Percentiles rank a stretch among this genome's conserved stretches.
Evolutionary conservation across 2,329 filamentous ascomycete genomes (phyloP).

Genomic region (Diaporthe ampelina): DNA sequence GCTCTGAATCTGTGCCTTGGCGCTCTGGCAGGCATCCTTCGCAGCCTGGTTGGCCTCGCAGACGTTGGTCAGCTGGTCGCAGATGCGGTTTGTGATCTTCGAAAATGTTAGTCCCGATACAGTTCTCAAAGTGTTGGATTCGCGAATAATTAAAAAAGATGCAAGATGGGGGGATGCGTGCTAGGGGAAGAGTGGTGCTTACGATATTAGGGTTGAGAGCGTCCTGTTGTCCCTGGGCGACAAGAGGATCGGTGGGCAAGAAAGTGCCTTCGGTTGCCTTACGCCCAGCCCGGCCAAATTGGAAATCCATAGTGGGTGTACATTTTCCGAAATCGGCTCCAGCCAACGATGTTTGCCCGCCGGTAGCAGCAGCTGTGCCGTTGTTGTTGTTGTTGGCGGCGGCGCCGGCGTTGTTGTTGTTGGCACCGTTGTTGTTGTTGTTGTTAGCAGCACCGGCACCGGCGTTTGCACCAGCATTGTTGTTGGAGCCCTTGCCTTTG

Average conservation of each 20-base stretch:
- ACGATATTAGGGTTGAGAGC: conserved; percentile 30
- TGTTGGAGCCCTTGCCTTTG: conserved; percentile 24
- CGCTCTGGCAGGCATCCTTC: conserved; percentile 64
- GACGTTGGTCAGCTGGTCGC: conserved; percentile 77
- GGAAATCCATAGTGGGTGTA: conserved; percentile 68
- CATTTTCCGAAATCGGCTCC: conserved; percentile 64
- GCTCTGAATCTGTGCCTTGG: conserved; percentile 58
- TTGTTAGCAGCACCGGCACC: neutral
- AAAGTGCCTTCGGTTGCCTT: conserved; percentile 68
- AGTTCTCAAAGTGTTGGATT: too few species aligned
- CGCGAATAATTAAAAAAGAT: too few species aligned
- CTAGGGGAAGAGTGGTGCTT: too few species aligned
- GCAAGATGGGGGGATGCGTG: too few species aligned
- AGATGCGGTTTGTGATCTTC: conserved; percentile 75
- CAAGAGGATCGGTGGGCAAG: conserved; percentile 67
- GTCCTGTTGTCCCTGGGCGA: conserved; percentile 61
- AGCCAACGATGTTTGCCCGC: conserved; percentile 39
- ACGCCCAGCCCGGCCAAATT: conserved; percentile 65
- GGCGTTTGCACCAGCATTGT: neutral
- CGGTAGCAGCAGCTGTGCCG: conserved; percentile 45
- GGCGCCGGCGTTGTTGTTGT: conserved; percentile 39
- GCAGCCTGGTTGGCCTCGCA: conserved; percentile 74
- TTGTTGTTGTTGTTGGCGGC: conserved; percentile 44
- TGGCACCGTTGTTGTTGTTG: neutral
- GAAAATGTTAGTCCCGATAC: too few species aligned